These are phyloP conservation scores for Phytophthora quininea DNA, from an alignment of 352 stramenopile species.

Conservation along the genomic window DNA sequence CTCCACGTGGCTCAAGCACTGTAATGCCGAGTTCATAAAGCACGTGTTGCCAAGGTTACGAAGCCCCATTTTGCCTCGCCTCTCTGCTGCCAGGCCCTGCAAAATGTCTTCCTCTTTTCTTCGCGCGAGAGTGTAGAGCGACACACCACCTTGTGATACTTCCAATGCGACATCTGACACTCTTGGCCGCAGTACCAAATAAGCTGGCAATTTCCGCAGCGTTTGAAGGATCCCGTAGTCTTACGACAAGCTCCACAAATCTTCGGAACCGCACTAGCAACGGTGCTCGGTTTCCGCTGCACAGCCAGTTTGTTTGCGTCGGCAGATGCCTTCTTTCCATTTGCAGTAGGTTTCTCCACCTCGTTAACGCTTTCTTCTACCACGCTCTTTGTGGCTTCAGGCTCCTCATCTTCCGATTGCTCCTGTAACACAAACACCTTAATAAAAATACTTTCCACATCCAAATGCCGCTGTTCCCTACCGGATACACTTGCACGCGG, in stretches of 20 bases:
- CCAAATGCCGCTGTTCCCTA: constrained; percentile 15
- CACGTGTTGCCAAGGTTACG: constrained; percentile 83
- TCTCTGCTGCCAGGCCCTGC: constrained; percentile 51
- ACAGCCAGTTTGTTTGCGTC: constrained; percentile 36
- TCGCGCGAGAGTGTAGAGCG: constrained; percentile 38
- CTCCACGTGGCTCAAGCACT: constrained; percentile 94
- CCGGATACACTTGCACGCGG: constrained; percentile 79
- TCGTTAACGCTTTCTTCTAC: constrained; percentile 28
- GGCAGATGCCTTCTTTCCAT: constrained; percentile 20
- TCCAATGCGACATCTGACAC: constrained; percentile 85
- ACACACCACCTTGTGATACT: constrained; percentile 77
- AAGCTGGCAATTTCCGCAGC: constrained; percentile 75
- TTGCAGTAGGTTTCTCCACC: constrained; percentile 2
- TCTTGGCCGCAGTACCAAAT: constrained; percentile 78
- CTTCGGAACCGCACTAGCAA: constrained; percentile 46
- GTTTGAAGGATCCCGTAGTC: constrained; percentile 54
- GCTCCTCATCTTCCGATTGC: constrained; percentile 35
- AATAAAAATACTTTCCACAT: no score
- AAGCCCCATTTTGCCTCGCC: constrained; percentile 79
- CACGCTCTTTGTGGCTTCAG: constrained; percentile 18
- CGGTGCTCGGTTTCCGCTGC: constrained; percentile 32
- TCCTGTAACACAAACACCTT: constrained; percentile 35
- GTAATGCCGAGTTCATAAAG: constrained; percentile 84
- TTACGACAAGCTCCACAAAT: constrained; percentile 71
- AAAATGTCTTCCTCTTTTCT: constrained; percentile 49